phyloP scores from a whole-genome alignment of 208 protist genomes.

The Balamuthia mandrillaris region DNA sequence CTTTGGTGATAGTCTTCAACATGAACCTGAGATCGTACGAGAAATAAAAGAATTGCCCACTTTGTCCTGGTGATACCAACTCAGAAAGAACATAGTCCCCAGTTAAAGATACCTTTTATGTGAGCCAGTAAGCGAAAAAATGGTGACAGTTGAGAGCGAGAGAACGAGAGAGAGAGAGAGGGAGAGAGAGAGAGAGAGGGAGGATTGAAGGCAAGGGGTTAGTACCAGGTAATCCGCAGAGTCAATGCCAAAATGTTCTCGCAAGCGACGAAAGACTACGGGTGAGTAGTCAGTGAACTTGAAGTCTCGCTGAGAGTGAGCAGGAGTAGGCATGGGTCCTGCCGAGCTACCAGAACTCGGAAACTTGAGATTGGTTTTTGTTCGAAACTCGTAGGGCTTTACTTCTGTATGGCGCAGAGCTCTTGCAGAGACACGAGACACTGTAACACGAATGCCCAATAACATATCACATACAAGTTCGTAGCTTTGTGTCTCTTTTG shows the following conservation, averaged over 20 bases:
- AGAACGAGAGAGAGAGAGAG: background rate
- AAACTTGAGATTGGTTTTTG: background rate
- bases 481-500: background rate
- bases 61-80: background rate
- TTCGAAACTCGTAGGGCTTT: background rate
- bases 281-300: conserved; percentile 8
- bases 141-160: background rate
- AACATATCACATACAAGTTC: conserved; percentile 13
- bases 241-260: background rate
- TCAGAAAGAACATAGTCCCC: background rate
- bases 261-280: background rate
- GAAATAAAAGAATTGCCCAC: conserved; percentile 24
- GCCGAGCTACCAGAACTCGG: background rate
- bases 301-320: background rate
- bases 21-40: conserved; percentile 15
- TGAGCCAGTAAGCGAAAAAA: background rate
- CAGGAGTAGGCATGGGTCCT: background rate
- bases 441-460: conserved; percentile 15
- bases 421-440: background rate
- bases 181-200: no score
- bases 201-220: background rate
- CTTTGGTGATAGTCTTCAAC: background rate
- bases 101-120: background rate
- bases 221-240: background rate
- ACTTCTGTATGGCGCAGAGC: background rate